A percentile compares a stretch with the other conserved stretches of the same genome.
Evolutionary conservation across 495 filamentous ascomycete genomes (phyloP).

Genomic region (Aspergillus funiculosus): DNA sequence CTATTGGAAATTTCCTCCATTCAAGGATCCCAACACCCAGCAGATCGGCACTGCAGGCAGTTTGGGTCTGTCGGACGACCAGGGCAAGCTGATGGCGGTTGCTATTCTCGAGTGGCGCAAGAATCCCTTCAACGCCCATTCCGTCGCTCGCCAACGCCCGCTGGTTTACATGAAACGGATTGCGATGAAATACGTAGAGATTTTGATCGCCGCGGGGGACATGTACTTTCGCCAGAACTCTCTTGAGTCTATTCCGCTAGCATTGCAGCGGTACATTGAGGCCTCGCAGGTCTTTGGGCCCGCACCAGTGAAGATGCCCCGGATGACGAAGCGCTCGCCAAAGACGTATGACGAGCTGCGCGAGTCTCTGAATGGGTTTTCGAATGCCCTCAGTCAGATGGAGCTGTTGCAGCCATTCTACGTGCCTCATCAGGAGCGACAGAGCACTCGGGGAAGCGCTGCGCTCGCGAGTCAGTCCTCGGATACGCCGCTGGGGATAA

Average conservation of each 20-base stretch:
- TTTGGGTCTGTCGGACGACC: conserved; percentile 2
- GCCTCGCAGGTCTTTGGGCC: conserved; percentile 32
- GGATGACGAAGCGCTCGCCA: background rate
- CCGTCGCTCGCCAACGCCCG: conserved; percentile 22
- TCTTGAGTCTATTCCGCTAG: conserved; percentile 28
- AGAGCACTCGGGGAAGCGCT: too few species aligned
- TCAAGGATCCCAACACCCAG: too few species aligned
- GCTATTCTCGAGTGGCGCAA: too few species aligned
- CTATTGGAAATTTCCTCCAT: too few species aligned
- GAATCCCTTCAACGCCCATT: conserved; percentile 21
- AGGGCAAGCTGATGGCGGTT: too few species aligned
- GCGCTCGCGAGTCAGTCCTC: too few species aligned
- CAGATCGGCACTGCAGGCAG: background rate
- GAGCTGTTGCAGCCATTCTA: conserved; percentile 20
- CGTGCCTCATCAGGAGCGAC: background rate
- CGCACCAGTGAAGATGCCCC: conserved; percentile 13
- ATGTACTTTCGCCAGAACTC: conserved; percentile 30
- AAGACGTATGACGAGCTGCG: background rate
- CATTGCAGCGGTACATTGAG: conserved; percentile 31
- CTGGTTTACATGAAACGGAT: conserved; percentile 32
- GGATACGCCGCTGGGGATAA: background rate
- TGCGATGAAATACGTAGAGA: conserved; percentile 33
- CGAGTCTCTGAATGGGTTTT: background rate
- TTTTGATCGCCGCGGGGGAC: conserved; percentile 32
- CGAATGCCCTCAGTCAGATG: conserved; percentile 19